Evolutionary conservation across 1,284 basidiomycete genomes (phyloP).

Genomic region (Mycosarcoma mackinlayi): DNA sequence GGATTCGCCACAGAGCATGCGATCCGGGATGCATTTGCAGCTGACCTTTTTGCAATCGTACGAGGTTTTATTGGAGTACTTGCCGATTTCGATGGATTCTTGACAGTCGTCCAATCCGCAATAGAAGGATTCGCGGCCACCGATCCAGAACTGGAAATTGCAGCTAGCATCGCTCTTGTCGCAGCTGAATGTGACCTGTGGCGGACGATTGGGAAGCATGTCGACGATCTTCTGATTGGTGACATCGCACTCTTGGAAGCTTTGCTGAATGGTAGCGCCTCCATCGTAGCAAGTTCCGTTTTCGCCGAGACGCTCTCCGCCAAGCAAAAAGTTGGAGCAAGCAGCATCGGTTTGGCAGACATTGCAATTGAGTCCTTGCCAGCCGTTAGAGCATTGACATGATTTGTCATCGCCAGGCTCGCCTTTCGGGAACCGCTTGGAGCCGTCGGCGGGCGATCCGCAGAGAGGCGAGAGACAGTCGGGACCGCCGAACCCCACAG

Average conservation of each 20-base stretch:
- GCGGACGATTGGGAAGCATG: slow-evolving; percentile 85
- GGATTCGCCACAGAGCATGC: slow-evolving; percentile 94
- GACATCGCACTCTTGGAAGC: slow-evolving; percentile 97
- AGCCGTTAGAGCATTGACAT: slow-evolving; percentile 91
- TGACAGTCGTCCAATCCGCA: slow-evolving; percentile 81
- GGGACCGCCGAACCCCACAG: slow-evolving; percentile 87
- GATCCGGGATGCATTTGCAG: slow-evolving; percentile 88
- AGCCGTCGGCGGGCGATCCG: slow-evolving; percentile 88
- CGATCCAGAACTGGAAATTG: slow-evolving; percentile 83
- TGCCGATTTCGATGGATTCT: slow-evolving; percentile 67
- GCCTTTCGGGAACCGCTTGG: slow-evolving; percentile 74
- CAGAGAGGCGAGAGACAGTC: slow-evolving; percentile 82
- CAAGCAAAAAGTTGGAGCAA: slow-evolving; percentile 49
- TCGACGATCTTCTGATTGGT: slow-evolving; percentile 89
- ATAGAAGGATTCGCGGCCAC: slow-evolving; percentile 92
- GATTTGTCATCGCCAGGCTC: slow-evolving; percentile 70
- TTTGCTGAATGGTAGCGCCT: slow-evolving; percentile 88
- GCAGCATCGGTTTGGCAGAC: slow-evolving; percentile 45
- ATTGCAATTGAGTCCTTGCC: slow-evolving; percentile 89
- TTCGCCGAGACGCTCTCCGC: slow-evolving; percentile 63
- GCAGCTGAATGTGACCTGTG: slow-evolving; percentile 87
- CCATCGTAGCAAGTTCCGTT: slow-evolving; percentile 95
- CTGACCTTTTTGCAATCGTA: slow-evolving; percentile 77
- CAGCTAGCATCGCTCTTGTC: slow-evolving; percentile 45
- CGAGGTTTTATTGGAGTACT: slow-evolving; percentile 28